A percentile compares a stretch with the other conserved stretches of the same genome.
Conservation (phyloP, 2,329 filamentous ascomycete species). For the Fusarium buharicum region DNA sequence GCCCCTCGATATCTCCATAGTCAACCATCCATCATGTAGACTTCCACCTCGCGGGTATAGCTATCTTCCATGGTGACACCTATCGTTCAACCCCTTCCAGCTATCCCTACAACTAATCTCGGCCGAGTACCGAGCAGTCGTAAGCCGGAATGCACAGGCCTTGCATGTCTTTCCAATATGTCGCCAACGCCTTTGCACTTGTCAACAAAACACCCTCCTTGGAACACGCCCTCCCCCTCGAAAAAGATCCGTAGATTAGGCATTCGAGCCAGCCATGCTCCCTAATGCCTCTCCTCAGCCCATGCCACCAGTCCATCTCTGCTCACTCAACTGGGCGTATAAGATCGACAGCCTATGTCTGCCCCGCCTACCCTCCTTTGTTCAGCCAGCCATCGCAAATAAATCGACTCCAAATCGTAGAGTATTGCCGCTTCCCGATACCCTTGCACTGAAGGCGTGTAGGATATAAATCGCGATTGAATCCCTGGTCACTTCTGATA, state of each 20-base stretch:
- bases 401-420: constrained; percentile 5
- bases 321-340: constrained; percentile 25
- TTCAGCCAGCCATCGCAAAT: constrained; percentile 2
- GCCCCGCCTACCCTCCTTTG: constrained; percentile 2
- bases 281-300: constrained; percentile 9
- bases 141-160: constrained; percentile 16
- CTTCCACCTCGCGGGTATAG: constrained; percentile 6
- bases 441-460: constrained; percentile 11
- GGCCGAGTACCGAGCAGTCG: neutral
- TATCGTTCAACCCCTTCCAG: neutral
- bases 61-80: constrained; percentile 3
- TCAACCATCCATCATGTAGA: constrained; percentile 6
- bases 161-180: constrained; percentile 39
- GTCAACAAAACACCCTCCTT: constrained; percentile 26
- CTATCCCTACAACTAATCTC: neutral
- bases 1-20: neutral
- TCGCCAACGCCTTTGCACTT: constrained; percentile 17
- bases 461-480: constrained; percentile 16
- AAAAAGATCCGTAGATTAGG: constrained; percentile 35
- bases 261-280: constrained; percentile 17
- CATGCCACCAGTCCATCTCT: constrained; percentile 19
- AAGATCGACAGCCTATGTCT: constrained; percentile 29
- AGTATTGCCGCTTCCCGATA: constrained; percentile 9
- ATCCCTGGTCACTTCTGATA: constrained; percentile 10
- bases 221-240: constrained; percentile 20